Evolutionary conservation across 805 yeast species (phyloP).

Genomic region (Blastobotrys terrestris): DNA sequence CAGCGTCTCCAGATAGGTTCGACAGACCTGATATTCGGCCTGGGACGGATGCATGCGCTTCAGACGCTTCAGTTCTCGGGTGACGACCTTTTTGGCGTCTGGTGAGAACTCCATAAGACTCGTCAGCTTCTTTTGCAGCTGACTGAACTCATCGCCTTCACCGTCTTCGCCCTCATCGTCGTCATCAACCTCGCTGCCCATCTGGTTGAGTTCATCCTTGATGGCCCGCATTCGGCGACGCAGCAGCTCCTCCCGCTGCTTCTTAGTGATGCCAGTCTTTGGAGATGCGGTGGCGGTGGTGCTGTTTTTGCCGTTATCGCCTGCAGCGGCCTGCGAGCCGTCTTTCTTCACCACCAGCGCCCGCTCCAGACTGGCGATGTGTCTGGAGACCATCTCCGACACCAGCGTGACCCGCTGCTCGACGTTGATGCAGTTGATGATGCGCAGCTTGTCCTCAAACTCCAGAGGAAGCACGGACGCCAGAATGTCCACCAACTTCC

Average conservation of each 20-base stretch:
- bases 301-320: slow-evolving; percentile 8
- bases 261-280: no score
- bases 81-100: slow-evolving; percentile 33
- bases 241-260: slow-evolving; percentile 26
- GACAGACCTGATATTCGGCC: slow-evolving; percentile 38
- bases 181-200: slow-evolving; percentile 3
- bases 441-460: slow-evolving; percentile 23
- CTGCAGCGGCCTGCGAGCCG: slow-evolving; percentile 10
- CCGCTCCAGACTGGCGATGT: slow-evolving; percentile 6
- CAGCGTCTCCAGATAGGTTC: slow-evolving; percentile 36
- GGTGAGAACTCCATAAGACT: slow-evolving; percentile 21
- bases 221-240: slow-evolving; percentile 23
- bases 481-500: slow-evolving; percentile 31
- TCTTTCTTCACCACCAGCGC: slow-evolving; percentile 6
- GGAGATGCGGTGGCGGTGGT: no score
- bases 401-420: slow-evolving; percentile 23
- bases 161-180: slow-evolving; percentile 5
- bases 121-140: slow-evolving; percentile 26
- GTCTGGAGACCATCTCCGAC: slow-evolving; percentile 14
- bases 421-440: slow-evolving; percentile 26
- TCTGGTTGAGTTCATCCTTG: slow-evolving; percentile 22
- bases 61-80: slow-evolving; percentile 34
- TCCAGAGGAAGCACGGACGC: slow-evolving; percentile 32
- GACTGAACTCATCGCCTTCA: slow-evolving; percentile 30
- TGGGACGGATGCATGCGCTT: slow-evolving; percentile 36